These are phyloP conservation scores for Cadophora luteo-olivacea DNA, from an alignment of 2,329 filamentous ascomycete genomes.

Conservation along the genomic window DNA sequence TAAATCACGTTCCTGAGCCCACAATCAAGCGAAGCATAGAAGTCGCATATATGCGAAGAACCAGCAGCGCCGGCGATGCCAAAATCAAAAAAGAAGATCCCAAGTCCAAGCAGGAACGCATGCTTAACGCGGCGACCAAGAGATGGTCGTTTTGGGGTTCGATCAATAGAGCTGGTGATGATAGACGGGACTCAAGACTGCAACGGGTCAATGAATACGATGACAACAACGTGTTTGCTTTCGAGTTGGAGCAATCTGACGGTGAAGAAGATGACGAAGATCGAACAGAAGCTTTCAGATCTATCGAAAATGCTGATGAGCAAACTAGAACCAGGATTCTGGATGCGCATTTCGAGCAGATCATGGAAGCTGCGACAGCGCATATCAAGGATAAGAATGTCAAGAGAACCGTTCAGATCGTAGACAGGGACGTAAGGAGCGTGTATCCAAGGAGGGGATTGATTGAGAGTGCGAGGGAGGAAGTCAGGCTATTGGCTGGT, in stretches of 20 bases:
- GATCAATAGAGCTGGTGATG: background rate
- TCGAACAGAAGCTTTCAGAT: background rate
- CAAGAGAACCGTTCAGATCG: background rate
- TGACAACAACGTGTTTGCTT: background rate
- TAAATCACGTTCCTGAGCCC: background rate
- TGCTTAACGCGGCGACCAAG: background rate
- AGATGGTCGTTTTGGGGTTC: background rate
- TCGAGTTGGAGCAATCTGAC: background rate
- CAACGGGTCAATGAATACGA: background rate
- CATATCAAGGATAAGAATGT: background rate
- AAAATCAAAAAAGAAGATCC: background rate
- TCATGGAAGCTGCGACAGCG: background rate
- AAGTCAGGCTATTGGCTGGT: background rate
- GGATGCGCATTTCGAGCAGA: constrained; percentile 16
- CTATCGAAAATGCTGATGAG: background rate
- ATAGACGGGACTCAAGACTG: background rate
- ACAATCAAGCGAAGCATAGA: background rate
- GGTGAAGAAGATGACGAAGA: background rate
- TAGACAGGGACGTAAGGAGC: background rate
- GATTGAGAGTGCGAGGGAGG: background rate
- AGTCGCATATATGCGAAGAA: background rate
- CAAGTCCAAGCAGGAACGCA: background rate
- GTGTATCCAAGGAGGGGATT: background rate
- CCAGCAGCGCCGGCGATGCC: background rate
- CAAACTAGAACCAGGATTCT: background rate